A percentile compares a stretch with the other conserved stretches of the same genome.
Conservation (phyloP, 1,284 basidiomycete genomes). For the Naganishia sp. region DNA sequence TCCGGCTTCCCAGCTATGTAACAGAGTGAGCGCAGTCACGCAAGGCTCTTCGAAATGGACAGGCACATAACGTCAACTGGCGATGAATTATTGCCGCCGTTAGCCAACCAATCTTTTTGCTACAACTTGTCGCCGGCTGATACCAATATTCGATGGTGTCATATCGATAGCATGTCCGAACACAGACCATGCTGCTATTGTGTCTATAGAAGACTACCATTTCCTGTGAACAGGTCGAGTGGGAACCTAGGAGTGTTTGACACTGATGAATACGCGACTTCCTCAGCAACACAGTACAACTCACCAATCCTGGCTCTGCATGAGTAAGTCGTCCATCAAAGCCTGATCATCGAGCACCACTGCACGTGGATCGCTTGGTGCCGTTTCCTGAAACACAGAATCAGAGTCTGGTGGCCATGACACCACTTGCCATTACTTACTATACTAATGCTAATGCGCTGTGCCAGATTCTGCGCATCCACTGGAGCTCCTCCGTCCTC, state of each 20-base stretch:
- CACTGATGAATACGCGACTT: neutral
- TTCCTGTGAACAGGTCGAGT: slow-evolving; percentile 17
- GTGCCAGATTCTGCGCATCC: slow-evolving; percentile 12
- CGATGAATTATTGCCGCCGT: no score
- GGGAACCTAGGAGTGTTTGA: slow-evolving; percentile 6
- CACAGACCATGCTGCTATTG: no score
- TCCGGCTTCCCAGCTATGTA: no score
- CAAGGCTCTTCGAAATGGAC: no score
- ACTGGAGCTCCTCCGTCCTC: neutral
- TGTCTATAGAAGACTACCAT: slow-evolving; percentile 2
- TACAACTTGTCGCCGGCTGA: no score
- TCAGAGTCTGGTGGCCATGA: no score
- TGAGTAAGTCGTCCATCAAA: slow-evolving; percentile 19
- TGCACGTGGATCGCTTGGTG: no score
- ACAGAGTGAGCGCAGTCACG: no score
- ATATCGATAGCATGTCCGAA: no score
- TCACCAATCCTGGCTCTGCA: slow-evolving; percentile 22
- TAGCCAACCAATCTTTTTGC: no score
- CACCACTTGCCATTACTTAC: neutral
- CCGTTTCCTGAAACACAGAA: neutral
- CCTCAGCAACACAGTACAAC: neutral
- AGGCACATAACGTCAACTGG: no score
- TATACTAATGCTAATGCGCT: slow-evolving; percentile 15
- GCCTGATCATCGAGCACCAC: slow-evolving; percentile 10
- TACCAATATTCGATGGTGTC: no score